Conservation (phyloP, 176 grass and related monocot genomes). For the Urochloa ruziziensis region DNA sequence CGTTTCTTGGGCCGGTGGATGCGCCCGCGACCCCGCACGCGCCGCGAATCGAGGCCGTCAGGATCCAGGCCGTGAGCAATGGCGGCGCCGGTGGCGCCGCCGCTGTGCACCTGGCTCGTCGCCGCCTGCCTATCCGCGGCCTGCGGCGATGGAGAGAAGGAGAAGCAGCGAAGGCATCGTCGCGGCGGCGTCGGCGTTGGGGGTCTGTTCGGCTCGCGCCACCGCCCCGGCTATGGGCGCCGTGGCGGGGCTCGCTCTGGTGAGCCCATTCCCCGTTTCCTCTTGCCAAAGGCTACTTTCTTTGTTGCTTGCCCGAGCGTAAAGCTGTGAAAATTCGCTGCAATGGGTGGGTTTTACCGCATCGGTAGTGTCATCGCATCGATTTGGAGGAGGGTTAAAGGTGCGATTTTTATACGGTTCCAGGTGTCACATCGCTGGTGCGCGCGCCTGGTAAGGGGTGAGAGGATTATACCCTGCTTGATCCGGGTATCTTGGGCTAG, state of each 20-base stretch:
- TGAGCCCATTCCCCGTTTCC: constrained; percentile 26
- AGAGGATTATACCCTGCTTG: constrained; percentile 31
- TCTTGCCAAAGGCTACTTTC: background rate
- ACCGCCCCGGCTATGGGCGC: constrained; percentile 21
- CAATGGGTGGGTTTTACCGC: background rate
- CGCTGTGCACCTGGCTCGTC: constrained; percentile 84
- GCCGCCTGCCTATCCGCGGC: constrained; percentile 74
- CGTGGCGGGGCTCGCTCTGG: constrained; percentile 46
- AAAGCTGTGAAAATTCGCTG: constrained; percentile 7
- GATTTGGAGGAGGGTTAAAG: constrained; percentile 27
- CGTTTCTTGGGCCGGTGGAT: constrained; percentile 18
- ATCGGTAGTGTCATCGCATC: constrained; percentile 30
- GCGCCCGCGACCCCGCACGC: background rate
- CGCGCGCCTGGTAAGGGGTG: constrained; percentile 3
- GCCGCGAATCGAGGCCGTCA: background rate
- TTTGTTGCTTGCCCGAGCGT: constrained; percentile 28
- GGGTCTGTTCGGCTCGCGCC: constrained; percentile 38
- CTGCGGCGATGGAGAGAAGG: constrained; percentile 34
- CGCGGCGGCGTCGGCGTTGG: background rate
- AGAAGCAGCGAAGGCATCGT: constrained; percentile 31
- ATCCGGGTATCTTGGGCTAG: constrained; percentile 27
- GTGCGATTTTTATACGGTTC: constrained; percentile 17
- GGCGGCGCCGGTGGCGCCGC: constrained; percentile 54
- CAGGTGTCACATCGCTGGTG: constrained; percentile 36
- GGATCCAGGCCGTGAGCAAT: constrained; percentile 44